Evolutionary conservation across 495 filamentous ascomycete species (phyloP), one percentile per base, ranked within the genome.

Genomic region (Bathelium albidoporum): DNA sequence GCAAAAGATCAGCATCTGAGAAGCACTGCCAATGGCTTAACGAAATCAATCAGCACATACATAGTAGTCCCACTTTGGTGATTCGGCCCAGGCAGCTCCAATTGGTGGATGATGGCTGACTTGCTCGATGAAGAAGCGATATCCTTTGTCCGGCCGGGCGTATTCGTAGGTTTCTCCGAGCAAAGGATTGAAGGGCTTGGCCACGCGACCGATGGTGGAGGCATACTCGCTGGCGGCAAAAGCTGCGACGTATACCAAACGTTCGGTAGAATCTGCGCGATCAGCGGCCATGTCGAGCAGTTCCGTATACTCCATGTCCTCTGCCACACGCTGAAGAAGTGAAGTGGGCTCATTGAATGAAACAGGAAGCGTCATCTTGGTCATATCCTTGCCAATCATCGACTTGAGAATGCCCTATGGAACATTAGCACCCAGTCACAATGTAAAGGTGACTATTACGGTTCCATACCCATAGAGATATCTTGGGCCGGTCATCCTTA

Each of bases 331-430:
- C 70, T 97, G 91, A 24, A 98, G 83, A n/a, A 98, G 77, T 20
- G 94, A 97, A 12, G 94, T 98, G 14, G 95, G 95, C 75, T 98
- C 94, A 73, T 98, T 98, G 79, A 98, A 98, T 12, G 94, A 96
- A 4, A 98, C 94, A 0, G 94, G 94, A 3, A 98, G 80, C 1
- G 94, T 98, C 94, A 98, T 97, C 78, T 91, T 97, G 22, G 94
- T 98, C 94, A 98, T 97, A 72, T 98, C 94, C 73, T 97, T 98
- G 62, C 94, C 94, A 70, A 98, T 96, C 94, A 98, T 98, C 44
- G 94, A 98, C 79, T 97, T 97, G 58, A 98, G 76, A 65, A 98
- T 96, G 63, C 88, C 87, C 93, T 97, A 60, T n/a, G 61, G 24
- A 20, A 43, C 32, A 64, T 79, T 64, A 77, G 76, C 60, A 18